Evolutionary conservation across 371 early-diverging fungal species (phyloP).

Genomic region (Blyttiomyces sp.): DNA sequence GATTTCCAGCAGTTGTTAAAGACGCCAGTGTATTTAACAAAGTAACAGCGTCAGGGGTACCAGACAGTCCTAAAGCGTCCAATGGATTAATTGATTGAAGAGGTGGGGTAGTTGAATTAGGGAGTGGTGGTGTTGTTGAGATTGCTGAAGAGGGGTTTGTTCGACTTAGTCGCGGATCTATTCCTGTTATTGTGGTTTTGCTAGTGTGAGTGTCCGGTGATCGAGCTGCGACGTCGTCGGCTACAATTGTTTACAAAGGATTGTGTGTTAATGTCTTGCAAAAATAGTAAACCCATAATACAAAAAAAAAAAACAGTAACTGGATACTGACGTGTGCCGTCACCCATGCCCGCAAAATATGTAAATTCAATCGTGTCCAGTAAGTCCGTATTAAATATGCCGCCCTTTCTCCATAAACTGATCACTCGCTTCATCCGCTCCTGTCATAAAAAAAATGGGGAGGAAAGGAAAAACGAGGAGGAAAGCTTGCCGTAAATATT

Average conservation of each 20-base stretch:
- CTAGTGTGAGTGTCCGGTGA: neutral
- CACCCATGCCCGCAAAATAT: slow-evolving; percentile 28
- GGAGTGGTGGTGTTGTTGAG: neutral
- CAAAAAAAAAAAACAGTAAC: neutral
- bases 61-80: too few species aligned
- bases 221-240: neutral
- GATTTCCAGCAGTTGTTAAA: neutral
- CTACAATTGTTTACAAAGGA: too few species aligned
- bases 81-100: too few species aligned
- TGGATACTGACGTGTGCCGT: neutral
- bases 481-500: neutral
- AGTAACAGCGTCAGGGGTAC: neutral
- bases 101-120: neutral
- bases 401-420: slow-evolving; percentile 53
- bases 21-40: neutral
- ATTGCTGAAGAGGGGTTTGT: neutral
- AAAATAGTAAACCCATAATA: neutral
- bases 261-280: too few species aligned
- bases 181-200: neutral
- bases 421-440: slow-evolving; percentile 62
- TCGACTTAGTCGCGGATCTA: neutral
- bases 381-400: slow-evolving; percentile 42
- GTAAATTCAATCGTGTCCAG: slow-evolving; percentile 37
- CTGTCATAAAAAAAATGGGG: slow-evolving; percentile 23
- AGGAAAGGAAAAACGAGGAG: neutral